Evolutionary conservation across 495 filamentous ascomycete species (phyloP).

Genomic region (Tuber microsphaerosporum): DNA sequence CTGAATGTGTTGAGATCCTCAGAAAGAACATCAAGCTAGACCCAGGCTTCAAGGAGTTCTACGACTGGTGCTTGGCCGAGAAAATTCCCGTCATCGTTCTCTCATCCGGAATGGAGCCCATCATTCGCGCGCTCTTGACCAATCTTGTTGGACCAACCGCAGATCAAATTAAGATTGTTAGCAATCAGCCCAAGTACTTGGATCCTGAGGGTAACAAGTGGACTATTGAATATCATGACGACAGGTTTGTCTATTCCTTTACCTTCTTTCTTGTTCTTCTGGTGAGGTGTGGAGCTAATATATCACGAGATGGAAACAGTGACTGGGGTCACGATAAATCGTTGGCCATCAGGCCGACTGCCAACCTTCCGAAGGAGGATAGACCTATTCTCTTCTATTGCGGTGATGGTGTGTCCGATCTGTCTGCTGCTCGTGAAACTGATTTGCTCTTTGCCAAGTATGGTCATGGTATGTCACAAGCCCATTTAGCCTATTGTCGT

Average conservation of each 20-base stretch:
- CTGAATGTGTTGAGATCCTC: constrained; percentile 68
- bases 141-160: constrained; percentile 67
- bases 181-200: constrained; percentile 73
- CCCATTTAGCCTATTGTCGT: background rate
- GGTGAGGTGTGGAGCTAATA: background rate
- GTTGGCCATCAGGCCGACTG: constrained; percentile 73
- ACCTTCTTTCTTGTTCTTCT: background rate
- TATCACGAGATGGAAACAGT: constrained; percentile 46
- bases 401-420: constrained; percentile 81
- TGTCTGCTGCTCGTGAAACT: constrained; percentile 80
- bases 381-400: constrained; percentile 79
- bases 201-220: constrained; percentile 44
- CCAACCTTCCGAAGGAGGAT: constrained; percentile 54
- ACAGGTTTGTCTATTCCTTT: constrained; percentile 50
- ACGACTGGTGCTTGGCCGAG: constrained; percentile 66
- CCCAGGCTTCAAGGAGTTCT: constrained; percentile 77
- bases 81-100: constrained; percentile 88
- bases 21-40: constrained; percentile 80
- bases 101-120: constrained; percentile 82
- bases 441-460: constrained; percentile 87
- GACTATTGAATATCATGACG: constrained; percentile 81
- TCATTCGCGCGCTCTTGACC: constrained; percentile 75
- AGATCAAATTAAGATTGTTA: constrained; percentile 71
- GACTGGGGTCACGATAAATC: constrained; percentile 92
- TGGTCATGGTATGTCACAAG: constrained; percentile 58